Percentiles rank a stretch among this genome's conserved stretches.
These are phyloP conservation scores for Claviceps citrina DNA, from an alignment of 2,329 filamentous ascomycete genomes.

Conservation along the genomic window DNA sequence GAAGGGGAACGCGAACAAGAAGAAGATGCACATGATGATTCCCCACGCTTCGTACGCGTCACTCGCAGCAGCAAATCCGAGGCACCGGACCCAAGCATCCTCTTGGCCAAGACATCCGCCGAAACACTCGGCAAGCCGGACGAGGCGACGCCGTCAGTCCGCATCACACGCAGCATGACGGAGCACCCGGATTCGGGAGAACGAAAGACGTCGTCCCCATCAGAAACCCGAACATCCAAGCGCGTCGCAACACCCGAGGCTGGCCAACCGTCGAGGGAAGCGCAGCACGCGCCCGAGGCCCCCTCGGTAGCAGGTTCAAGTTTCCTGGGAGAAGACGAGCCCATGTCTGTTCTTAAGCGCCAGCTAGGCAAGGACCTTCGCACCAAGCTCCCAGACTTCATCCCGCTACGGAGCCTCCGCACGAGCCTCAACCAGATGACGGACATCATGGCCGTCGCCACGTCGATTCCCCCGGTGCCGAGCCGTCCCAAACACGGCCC, in stretches of 20 bases:
- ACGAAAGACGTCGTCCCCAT: background rate
- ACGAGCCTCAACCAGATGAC: conserved; percentile 31
- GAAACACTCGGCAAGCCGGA: conserved; percentile 1
- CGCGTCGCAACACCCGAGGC: conserved; percentile 2
- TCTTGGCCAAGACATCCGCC: conserved; percentile 10
- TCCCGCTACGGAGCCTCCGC: conserved; percentile 36
- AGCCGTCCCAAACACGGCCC: conserved; percentile 41
- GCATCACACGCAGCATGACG: conserved; percentile 13
- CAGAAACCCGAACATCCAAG: conserved; percentile 3
- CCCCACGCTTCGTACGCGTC: conserved; percentile 10
- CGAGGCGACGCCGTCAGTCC: background rate
- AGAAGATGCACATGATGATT: background rate
- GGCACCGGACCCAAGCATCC: conserved; percentile 14
- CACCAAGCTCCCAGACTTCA: conserved; percentile 35
- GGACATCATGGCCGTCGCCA: conserved; percentile 40
- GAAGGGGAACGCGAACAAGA: background rate
- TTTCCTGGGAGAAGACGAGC: conserved; percentile 13
- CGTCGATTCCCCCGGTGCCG: conserved; percentile 33
- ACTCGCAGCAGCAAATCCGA: conserved; percentile 14
- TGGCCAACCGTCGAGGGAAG: conserved; percentile 1
- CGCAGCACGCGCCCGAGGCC: conserved; percentile 9
- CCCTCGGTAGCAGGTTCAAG: conserved; percentile 16
- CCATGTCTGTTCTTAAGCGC: conserved; percentile 24
- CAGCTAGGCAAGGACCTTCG: conserved; percentile 32
- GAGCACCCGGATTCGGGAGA: conserved; percentile 7